Evolutionary conservation across 306 rosid genomes (phyloP).

Genomic region (Pachyrhizus erosus): DNA sequence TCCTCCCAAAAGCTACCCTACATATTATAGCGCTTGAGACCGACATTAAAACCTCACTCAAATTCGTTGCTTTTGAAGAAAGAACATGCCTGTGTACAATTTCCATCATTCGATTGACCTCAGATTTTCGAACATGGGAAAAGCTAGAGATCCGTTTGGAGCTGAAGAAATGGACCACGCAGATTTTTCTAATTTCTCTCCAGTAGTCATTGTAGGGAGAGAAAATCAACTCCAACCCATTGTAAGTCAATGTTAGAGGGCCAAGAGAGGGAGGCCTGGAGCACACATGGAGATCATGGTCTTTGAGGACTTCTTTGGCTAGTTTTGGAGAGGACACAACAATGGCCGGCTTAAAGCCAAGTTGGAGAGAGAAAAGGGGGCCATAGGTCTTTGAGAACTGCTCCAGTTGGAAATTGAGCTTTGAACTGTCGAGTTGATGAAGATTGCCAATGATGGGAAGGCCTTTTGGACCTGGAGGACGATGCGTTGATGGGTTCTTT

Average conservation of each 20-base stretch:
- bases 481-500: neutral
- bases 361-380: slow-evolving; percentile 1
- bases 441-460: slow-evolving; percentile 27
- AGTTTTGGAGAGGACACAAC: slow-evolving; percentile 27
- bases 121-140: neutral
- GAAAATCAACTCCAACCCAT: neutral
- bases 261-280: neutral
- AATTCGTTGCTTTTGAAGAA: neutral
- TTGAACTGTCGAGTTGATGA: neutral
- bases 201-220: neutral
- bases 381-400: slow-evolving; percentile 7
- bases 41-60: neutral
- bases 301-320: neutral
- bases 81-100: neutral
- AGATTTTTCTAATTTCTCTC: slow-evolving; percentile 22
- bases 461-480: slow-evolving; percentile 20
- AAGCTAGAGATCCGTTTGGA: neutral
- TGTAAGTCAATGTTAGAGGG: neutral
- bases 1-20: neutral
- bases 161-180: neutral
- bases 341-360: neutral
- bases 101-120: neutral
- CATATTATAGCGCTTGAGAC: neutral
- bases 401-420: neutral
- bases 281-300: slow-evolving; percentile 26